A percentile compares a stretch with the other conserved stretches of the same genome.
Conservation (phyloP, 805 yeast species). For the Candida ficus region DNA sequence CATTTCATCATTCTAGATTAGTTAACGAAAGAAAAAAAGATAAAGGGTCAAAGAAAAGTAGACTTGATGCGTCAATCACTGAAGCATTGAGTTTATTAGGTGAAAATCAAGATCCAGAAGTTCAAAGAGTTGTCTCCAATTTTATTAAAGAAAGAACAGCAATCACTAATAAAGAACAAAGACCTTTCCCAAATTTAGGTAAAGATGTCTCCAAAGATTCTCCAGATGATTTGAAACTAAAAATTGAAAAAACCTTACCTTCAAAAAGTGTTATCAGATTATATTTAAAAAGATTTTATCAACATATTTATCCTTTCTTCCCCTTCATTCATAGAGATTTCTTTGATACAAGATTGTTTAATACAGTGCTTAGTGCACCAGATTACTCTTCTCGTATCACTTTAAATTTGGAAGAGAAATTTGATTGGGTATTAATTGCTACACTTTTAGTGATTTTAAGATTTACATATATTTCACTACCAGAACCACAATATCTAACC, state of each 20-base stretch:
- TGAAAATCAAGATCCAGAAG: slow-evolving; percentile 19
- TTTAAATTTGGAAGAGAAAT: slow-evolving; percentile 32
- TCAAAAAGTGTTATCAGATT: slow-evolving; percentile 34
- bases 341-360: slow-evolving; percentile 28
- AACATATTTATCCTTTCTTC: slow-evolving; percentile 40
- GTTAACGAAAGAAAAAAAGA: slow-evolving; percentile 6
- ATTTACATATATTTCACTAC: slow-evolving; percentile 36
- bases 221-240: slow-evolving; percentile 28
- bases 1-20: slow-evolving; percentile 12
- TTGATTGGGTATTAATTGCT: slow-evolving; percentile 37
- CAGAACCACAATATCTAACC: slow-evolving; percentile 17
- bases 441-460: slow-evolving; percentile 37
- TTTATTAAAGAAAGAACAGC: slow-evolving; percentile 18
- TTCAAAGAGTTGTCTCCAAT: slow-evolving; percentile 13
- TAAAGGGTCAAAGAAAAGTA: slow-evolving; percentile 12
- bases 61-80: slow-evolving; percentile 22
- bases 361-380: slow-evolving; percentile 31
- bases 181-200: slow-evolving; percentile 11
- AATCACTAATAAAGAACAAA: slow-evolving; percentile 8
- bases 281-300: slow-evolving; percentile 38
- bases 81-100: slow-evolving; percentile 18
- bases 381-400: slow-evolving; percentile 21
- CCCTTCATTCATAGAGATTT: slow-evolving; percentile 39
- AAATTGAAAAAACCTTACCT: slow-evolving; percentile 35
- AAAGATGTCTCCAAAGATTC: slow-evolving; percentile 8